Percentiles rank a stretch among this genome's conserved stretches.
phyloP scores from a whole-genome alignment of 345 rosid species.

The rapeseed (Brassica napus) region Da-Ae NC_063447.1:33395501-33396000 shows the following conservation, averaged over 20 bases:
- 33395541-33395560: not conserved
- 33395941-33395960: not conserved
- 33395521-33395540: not conserved
- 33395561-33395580: not conserved
- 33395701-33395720: not conserved
- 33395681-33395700: not conserved
- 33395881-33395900: not conserved
- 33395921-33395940: no score
- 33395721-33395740: not conserved
- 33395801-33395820: not conserved
- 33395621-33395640: not conserved
- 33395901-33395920: not conserved
- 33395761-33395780: not conserved
- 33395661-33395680: not conserved
- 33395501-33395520: no score
- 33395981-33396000: not conserved
- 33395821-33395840: not conserved
- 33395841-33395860: not conserved
- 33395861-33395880: not conserved
- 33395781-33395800: not conserved
- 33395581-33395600: not conserved
- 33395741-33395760: not conserved
- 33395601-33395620: not conserved
- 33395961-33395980: not conserved
- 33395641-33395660: not conserved